Evolutionary conservation across 371 early-diverging fungal genomes (phyloP), one percentile per base, ranked within the genome.

Genomic region (Syncephalastrum monosporum): DNA sequence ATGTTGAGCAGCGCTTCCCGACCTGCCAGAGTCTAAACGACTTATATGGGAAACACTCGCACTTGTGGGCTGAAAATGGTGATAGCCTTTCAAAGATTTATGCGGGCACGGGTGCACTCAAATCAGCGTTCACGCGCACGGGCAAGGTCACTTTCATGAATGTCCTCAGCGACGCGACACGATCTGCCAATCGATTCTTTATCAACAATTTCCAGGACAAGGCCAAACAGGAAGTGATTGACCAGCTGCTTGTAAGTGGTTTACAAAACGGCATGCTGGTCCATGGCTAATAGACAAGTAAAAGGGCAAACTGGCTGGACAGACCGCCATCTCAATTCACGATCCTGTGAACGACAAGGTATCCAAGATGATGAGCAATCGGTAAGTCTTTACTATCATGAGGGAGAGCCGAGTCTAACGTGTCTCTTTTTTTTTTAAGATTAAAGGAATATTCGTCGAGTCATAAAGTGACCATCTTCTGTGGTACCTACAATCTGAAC

Each of bases 51-150:
- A 65, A 66, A 5, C 87, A 86, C 66, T 82, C 84, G 3, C 81
- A 87, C 47, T 64, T 97, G n/a, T 99, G 96, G 96, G 94, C 92
- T 2, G 88, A 93, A 59, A 96, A 99, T 69, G 99, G 98, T 1
- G 97, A 99, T 69, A 82, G 82, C 45, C 68, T 99, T 3, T 94
- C 95, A 23, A 85, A 84, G 46, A 91, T 97, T 24, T 99, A 99
- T 72, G 91, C 99, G 2, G 99, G 99, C 14, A 99, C 99, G 25
- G 94, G 94, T 3, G 99, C 99, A 5, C 79, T 99, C 4, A 96
- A 97, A 60, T 91, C 95, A 2, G 88, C 92, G 5, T 87, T 93
- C 45, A 96, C 98, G 0, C 76, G 92, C 24, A 88, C 91, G 4
- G 99, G 96, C 42, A 97, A 95, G 65, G 82, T 86, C 42, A 94